A percentile compares a stretch with the other conserved stretches of the same genome.
Conservation (phyloP, 2,329 filamentous ascomycete genomes). For the Xylariaceae sp. region DNA sequence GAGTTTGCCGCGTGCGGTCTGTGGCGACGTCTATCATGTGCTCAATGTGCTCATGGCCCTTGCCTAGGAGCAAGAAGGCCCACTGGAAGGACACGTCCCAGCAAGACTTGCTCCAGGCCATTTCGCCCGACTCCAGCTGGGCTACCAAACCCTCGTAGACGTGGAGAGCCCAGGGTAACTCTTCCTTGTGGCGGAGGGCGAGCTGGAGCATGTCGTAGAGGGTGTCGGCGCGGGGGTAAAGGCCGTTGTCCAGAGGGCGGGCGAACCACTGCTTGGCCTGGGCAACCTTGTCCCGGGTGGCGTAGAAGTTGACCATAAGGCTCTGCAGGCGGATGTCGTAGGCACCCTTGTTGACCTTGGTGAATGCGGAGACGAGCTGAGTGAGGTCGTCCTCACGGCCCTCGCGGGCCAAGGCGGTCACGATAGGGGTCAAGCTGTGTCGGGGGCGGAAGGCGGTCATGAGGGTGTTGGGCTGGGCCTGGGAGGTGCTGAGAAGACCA, state of each 20-base stretch:
- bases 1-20: slow-evolving; percentile 42
- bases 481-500: slow-evolving; percentile 11
- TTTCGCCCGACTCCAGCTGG: slow-evolving; percentile 24
- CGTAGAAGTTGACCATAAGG: slow-evolving; percentile 60
- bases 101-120: slow-evolving; percentile 46
- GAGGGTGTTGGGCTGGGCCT: slow-evolving; percentile 2
- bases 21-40: slow-evolving; percentile 68
- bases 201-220: slow-evolving; percentile 57
- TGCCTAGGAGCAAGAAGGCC: slow-evolving; percentile 66
- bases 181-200: slow-evolving; percentile 55
- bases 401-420: slow-evolving; percentile 60
- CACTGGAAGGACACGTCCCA: slow-evolving; percentile 75
- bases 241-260: slow-evolving; percentile 42
- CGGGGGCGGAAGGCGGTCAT: slow-evolving; percentile 30
- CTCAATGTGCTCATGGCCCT: slow-evolving; percentile 66
- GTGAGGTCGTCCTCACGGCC: slow-evolving; percentile 55
- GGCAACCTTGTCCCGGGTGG: slow-evolving; percentile 51
- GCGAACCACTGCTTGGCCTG: slow-evolving; percentile 66
- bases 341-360: slow-evolving; percentile 42
- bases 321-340: slow-evolving; percentile 40
- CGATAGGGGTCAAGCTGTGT: slow-evolving; percentile 45
- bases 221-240: slow-evolving; percentile 41
- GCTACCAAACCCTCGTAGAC: slow-evolving; percentile 54
- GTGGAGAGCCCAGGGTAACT: slow-evolving; percentile 55
- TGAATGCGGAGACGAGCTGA: slow-evolving; percentile 49